phyloP scores from a whole-genome alignment of 2,329 filamentous ascomycete species.

The Elsinoe necatrix region DNA sequence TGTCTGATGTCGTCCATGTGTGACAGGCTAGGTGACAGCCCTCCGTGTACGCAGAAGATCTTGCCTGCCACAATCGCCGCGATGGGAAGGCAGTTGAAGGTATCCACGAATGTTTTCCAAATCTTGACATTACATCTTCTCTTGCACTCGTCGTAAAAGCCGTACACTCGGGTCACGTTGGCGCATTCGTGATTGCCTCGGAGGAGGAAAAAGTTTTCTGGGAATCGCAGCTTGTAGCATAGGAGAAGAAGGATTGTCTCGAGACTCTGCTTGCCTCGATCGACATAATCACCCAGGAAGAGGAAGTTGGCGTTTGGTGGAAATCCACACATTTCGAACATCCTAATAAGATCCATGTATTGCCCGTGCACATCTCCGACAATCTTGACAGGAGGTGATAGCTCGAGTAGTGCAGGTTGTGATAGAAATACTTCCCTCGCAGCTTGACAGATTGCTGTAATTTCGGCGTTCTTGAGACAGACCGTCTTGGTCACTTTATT shows the following conservation, averaged over 20 bases:
- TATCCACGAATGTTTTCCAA: constrained; percentile 97
- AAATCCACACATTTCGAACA: constrained; percentile 99
- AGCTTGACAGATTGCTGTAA: constrained; percentile 82
- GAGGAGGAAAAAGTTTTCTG: constrained; percentile 93
- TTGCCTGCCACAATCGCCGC: constrained; percentile 95
- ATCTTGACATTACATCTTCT: constrained; percentile 91
- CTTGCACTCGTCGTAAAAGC: constrained; percentile 98
- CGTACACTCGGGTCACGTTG: constrained; percentile 90
- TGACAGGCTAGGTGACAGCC: constrained; percentile 78
- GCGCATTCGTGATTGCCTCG: constrained; percentile 95
- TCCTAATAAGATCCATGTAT: constrained; percentile 88
- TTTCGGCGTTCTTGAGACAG: constrained; percentile 95
- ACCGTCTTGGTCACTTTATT: constrained; percentile 97
- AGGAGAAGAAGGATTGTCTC: constrained; percentile 88
- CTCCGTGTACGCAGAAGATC: constrained; percentile 96
- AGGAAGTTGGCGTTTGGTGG: constrained; percentile 86
- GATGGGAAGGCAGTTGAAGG: constrained; percentile 91
- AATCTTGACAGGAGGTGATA: constrained; percentile 93
- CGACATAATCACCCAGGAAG: constrained; percentile 93
- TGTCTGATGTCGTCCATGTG: constrained; percentile 99
- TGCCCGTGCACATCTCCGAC: constrained; percentile 95
- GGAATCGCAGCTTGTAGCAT: constrained; percentile 95
- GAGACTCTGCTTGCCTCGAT: constrained; percentile 88
- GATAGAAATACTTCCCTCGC: constrained; percentile 83
- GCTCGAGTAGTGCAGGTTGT: constrained; percentile 83